Evolutionary conservation across 2,329 filamentous ascomycete genomes (phyloP).

Genomic region (Cladosporium sp.): DNA sequence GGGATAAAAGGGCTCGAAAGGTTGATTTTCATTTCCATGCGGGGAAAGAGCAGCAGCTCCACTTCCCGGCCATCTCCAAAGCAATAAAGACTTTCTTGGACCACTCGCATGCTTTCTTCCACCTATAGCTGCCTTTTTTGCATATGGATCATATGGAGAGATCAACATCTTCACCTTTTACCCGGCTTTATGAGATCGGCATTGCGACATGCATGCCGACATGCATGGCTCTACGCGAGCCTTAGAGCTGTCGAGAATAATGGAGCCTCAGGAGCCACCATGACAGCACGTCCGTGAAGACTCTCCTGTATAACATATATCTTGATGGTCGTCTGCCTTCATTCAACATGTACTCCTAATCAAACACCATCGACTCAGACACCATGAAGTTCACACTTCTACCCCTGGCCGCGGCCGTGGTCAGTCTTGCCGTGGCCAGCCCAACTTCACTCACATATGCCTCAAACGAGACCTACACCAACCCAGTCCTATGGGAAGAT

Average conservation of each 20-base stretch:
- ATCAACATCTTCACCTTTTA: neutral
- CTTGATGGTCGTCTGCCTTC: too few relatives aligned
- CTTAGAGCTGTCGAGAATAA: neutral
- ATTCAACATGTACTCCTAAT: too few relatives aligned
- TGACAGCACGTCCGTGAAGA: neutral
- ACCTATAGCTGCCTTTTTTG: conserved; percentile 5
- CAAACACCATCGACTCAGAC: neutral
- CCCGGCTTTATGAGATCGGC: conserved; percentile 5
- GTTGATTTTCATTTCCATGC: too few relatives aligned
- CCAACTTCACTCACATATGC: neutral
- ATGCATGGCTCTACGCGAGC: neutral
- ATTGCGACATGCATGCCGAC: neutral
- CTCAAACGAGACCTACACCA: conserved; percentile 34
- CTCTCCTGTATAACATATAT: neutral
- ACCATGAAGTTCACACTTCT: neutral
- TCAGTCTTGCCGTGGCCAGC: neutral
- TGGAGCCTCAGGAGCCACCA: too few relatives aligned
- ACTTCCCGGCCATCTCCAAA: neutral
- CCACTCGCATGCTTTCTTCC: neutral
- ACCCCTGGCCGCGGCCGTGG: neutral
- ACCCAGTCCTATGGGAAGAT: conserved; percentile 54
- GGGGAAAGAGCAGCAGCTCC: neutral
- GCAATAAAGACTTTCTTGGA: neutral
- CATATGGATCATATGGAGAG: too few relatives aligned
- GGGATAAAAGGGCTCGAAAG: too few relatives aligned